Percentiles rank a stretch among this genome's conserved stretches.
phyloP scores from a whole-genome alignment of 805 yeast genomes.

The Barnettozyma sucrosica region DNA sequence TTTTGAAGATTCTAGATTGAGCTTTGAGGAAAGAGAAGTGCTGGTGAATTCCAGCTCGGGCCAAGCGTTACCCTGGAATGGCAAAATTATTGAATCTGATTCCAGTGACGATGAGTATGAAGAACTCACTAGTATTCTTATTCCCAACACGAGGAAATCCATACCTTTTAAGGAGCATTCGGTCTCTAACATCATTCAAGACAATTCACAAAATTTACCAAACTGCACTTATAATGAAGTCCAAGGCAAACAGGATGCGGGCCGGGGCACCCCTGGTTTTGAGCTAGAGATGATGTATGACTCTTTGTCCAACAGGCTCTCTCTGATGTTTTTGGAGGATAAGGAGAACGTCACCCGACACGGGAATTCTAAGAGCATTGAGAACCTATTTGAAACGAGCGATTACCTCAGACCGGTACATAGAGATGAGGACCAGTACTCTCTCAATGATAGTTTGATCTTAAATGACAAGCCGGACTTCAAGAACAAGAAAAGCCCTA shows the following conservation, averaged over 20 bases:
- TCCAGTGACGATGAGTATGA: background rate
- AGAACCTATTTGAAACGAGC: background rate
- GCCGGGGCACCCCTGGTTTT: slow-evolving; percentile 2
- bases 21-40: slow-evolving; percentile 4
- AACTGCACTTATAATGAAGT: background rate
- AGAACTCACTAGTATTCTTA: background rate
- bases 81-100: background rate
- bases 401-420: background rate
- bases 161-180: background rate
- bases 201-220: slow-evolving; percentile 4
- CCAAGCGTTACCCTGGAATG: background rate
- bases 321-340: slow-evolving; percentile 3
- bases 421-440: background rate
- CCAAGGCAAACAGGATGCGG: background rate
- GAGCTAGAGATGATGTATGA: background rate
- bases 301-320: slow-evolving; percentile 5
- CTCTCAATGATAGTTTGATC: background rate
- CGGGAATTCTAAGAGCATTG: background rate
- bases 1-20: slow-evolving; percentile 3
- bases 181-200: background rate
- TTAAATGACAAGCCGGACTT: slow-evolving; percentile 6
- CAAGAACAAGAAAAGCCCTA: background rate
- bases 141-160: background rate
- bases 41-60: background rate
- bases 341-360: slow-evolving; percentile 1